These are phyloP conservation scores for Glycine soja DNA, from an alignment of 306 rosid species.

Conservation along the genomic window DNA sequence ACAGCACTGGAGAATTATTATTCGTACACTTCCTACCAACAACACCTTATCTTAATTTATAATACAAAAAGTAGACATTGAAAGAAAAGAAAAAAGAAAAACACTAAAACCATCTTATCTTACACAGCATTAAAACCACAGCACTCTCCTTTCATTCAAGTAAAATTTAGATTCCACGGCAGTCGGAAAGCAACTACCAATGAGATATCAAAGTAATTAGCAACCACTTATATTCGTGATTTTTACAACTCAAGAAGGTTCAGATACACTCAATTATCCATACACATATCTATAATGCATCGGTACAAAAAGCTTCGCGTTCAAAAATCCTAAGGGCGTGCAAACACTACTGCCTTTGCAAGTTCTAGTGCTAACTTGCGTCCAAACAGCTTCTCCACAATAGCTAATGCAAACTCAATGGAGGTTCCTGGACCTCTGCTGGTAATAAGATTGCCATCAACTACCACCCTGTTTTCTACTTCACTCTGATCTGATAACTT, in stretches of 20 bases:
- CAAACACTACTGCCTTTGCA: conserved; percentile 62
- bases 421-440: conserved; percentile 93
- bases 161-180: neutral
- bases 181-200: neutral
- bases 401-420: conserved; percentile 75
- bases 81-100: no score
- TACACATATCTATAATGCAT: conserved; percentile 39
- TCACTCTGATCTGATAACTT: conserved; percentile 83
- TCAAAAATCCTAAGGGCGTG: conserved; percentile 47
- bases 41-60: no score
- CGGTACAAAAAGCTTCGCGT: conserved; percentile 12
- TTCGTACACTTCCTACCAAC: no score
- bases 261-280: conserved; percentile 48
- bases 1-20: no score
- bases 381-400: conserved; percentile 85
- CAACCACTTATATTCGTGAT: conserved; percentile 16
- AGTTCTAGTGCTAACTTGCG: conserved; percentile 64
- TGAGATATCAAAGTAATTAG: neutral
- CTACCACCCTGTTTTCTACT: conserved; percentile 77
- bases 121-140: neutral
- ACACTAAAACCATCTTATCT: no score
- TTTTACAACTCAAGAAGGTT: conserved; percentile 14
- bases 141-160: neutral
- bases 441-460: conserved; percentile 85
- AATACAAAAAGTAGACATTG: no score